Conservation (phyloP, 2,329 filamentous ascomycete species). For the Raffaelea albimanens region DNA sequence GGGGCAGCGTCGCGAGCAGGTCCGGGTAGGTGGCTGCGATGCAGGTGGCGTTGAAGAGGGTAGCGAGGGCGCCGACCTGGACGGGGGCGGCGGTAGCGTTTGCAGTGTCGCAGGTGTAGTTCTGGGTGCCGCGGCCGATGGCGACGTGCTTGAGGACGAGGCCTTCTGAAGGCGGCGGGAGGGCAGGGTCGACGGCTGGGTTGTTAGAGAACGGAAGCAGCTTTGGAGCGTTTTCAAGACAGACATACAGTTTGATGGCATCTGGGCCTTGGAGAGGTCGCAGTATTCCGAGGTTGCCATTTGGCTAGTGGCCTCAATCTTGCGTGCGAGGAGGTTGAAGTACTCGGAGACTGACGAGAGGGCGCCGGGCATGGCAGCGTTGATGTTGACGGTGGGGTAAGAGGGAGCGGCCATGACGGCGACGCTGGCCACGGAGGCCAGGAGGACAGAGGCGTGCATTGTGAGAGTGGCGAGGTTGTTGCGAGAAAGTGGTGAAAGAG, state of each 20-base stretch:
- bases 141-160: slow-evolving; percentile 66
- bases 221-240: slow-evolving; percentile 23
- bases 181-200: slow-evolving; percentile 10
- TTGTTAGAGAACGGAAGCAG: slow-evolving; percentile 26
- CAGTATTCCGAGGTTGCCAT: slow-evolving; percentile 36
- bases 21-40: slow-evolving; percentile 60
- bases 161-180: slow-evolving; percentile 47
- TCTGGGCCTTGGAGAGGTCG: slow-evolving; percentile 41
- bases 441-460: slow-evolving; percentile 40
- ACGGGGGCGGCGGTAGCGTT: slow-evolving; percentile 53
- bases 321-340: slow-evolving; percentile 49
- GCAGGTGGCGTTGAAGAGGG: slow-evolving; percentile 82
- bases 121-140: slow-evolving; percentile 81
- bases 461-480: background rate
- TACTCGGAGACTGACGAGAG: slow-evolving; percentile 45
- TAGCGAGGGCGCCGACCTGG: slow-evolving; percentile 65
- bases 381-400: slow-evolving; percentile 34
- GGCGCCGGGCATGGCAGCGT: slow-evolving; percentile 28
- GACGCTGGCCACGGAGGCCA: slow-evolving; percentile 36
- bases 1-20: slow-evolving; percentile 54
- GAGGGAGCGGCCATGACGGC: slow-evolving; percentile 34
- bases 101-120: slow-evolving; percentile 72
- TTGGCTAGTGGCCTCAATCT: slow-evolving; percentile 38
- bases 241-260: slow-evolving; percentile 33
- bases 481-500: slow-evolving; percentile 6